Evolutionary conservation across 2,329 filamentous ascomycete genomes (phyloP).

Genomic region (Ilyonectria mors-panacis): DNA sequence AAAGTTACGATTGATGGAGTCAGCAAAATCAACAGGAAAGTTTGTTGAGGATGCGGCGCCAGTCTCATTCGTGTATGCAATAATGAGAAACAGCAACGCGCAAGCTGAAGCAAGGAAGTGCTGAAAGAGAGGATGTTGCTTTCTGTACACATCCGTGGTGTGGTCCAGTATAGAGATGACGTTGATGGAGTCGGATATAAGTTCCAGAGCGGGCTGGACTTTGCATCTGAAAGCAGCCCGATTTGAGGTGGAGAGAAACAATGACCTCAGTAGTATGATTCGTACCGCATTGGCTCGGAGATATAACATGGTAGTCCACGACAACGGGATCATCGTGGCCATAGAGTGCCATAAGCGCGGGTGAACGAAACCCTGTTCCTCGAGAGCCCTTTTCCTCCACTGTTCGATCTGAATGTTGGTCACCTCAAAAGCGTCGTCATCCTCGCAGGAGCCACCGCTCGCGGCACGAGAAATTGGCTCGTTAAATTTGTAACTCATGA

Average conservation of each 20-base stretch:
- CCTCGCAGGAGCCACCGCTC: constrained; percentile 7
- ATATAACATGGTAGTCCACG: constrained; percentile 7
- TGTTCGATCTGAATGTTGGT: constrained; percentile 15
- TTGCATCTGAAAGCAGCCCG: neutral
- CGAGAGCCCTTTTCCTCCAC: constrained; percentile 9
- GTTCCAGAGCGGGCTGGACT: neutral
- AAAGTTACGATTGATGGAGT: constrained; percentile 5
- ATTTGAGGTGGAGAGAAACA: neutral
- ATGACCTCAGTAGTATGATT: neutral
- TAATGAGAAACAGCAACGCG: constrained; percentile 2
- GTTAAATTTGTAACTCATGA: constrained; percentile 16
- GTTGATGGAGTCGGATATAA: constrained; percentile 1
- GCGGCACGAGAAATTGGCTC: constrained; percentile 18
- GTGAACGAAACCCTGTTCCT: constrained; percentile 11
- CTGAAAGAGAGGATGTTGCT: constrained; percentile 4
- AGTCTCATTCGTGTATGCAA: constrained; percentile 6
- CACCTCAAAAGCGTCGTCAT: constrained; percentile 10
- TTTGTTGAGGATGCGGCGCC: neutral
- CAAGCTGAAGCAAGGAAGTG: constrained; percentile 5
- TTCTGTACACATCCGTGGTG: neutral
- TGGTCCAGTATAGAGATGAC: neutral
- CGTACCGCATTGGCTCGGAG: constrained; percentile 7
- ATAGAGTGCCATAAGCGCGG: neutral
- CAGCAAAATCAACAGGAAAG: neutral
- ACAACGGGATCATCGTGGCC: neutral